Conservation (phyloP, 371 early-diverging fungal genomes). For the Choanephora cucurbitarum region DNA sequence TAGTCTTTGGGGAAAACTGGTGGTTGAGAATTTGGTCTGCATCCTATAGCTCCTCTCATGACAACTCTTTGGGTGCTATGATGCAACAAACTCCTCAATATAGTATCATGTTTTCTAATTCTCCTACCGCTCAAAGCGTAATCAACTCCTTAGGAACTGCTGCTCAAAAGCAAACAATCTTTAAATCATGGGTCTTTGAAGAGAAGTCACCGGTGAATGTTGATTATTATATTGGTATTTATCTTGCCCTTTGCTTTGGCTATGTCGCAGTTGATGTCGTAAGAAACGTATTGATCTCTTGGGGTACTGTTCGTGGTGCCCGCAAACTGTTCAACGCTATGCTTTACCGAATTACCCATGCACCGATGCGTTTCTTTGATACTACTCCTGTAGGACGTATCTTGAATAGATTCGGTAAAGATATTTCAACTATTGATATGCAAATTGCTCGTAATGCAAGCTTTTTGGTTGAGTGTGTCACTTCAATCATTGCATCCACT, state of each 20-base stretch:
- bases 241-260: constrained; percentile 18
- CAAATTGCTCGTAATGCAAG: constrained; percentile 38
- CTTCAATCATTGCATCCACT: constrained; percentile 58
- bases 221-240: constrained; percentile 31
- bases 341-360: constrained; percentile 61
- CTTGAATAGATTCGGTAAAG: constrained; percentile 84
- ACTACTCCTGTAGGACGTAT: constrained; percentile 92
- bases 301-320: constrained; percentile 63
- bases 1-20: constrained; percentile 48
- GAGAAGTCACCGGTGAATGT: constrained; percentile 23
- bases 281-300: constrained; percentile 35
- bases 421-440: constrained; percentile 39
- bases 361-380: constrained; percentile 86
- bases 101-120: background rate
- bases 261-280: constrained; percentile 16
- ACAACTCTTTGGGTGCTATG: background rate
- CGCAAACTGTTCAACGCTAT: constrained; percentile 53
- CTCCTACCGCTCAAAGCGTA: constrained; percentile 9
- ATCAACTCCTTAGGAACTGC: constrained; percentile 28
- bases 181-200: constrained; percentile 30
- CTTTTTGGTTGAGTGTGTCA: constrained; percentile 37
- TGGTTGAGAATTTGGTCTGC: constrained; percentile 37
- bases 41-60: constrained; percentile 13
- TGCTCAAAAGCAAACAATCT: constrained; percentile 23
- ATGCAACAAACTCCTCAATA: background rate